Percentiles rank a stretch among this genome's conserved stretches.
Evolutionary conservation across 768 basidiomycete species (phyloP).

Genomic region (Clitopilus passeckerianus): DNA sequence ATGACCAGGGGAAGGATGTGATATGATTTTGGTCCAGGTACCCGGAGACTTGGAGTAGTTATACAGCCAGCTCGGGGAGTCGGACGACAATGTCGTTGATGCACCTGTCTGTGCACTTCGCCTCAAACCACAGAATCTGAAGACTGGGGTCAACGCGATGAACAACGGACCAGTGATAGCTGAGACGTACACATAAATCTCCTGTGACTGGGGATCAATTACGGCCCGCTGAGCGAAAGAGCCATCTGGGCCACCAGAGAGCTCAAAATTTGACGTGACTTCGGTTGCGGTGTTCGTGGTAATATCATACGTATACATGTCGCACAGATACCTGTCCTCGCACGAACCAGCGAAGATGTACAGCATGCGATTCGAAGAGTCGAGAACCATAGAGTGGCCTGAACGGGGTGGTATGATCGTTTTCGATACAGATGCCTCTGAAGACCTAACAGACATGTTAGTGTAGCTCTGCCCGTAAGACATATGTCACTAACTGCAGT

Average conservation of each 20-base stretch:
- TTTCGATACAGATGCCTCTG: constrained; percentile 26
- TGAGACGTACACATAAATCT: constrained; percentile 68
- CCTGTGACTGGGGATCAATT: constrained; percentile 54
- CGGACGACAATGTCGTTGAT: constrained; percentile 35
- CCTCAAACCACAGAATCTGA: constrained; percentile 62
- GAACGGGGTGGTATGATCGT: constrained; percentile 51
- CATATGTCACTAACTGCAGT: constrained; percentile 48
- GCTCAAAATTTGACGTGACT: constrained; percentile 57
- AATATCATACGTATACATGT: constrained; percentile 75
- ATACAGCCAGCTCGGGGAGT: constrained; percentile 65
- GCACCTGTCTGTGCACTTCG: constrained; percentile 31
- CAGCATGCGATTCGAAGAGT: constrained; percentile 49
- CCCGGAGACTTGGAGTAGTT: constrained; percentile 57
- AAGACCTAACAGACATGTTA: not conserved
- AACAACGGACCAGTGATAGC: not conserved
- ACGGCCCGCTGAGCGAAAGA: constrained; percentile 75
- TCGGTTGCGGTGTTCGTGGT: constrained; percentile 52
- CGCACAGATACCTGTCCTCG: constrained; percentile 61
- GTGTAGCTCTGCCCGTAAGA: not conserved
- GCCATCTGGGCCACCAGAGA: constrained; percentile 61
- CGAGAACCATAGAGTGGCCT: constrained; percentile 84
- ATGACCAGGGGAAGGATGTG: constrained; percentile 18
- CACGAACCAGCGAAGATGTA: constrained; percentile 75
- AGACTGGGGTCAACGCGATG: not conserved
- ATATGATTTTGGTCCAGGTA: constrained; percentile 57